phyloP scores from a whole-genome alignment of 192 early-diverging fungal species.

The Gorgonomyces haynaldii region DNA sequence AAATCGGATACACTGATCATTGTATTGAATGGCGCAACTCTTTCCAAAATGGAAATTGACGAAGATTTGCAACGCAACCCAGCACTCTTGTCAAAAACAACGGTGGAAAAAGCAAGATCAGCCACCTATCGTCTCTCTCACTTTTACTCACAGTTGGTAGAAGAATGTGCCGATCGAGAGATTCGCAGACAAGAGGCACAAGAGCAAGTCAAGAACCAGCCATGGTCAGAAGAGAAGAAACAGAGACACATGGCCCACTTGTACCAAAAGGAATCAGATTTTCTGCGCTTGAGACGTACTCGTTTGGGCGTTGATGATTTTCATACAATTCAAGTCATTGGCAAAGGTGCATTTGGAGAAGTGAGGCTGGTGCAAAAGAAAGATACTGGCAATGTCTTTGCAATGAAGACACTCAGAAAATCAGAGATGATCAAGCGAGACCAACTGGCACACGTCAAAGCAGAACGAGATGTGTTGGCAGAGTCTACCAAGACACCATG shows the following conservation, averaged over 20 bases:
- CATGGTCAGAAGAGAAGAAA: constrained; percentile 79
- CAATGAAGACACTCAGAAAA: constrained; percentile 95
- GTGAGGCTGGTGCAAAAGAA: constrained; percentile 84
- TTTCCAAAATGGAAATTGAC: background rate
- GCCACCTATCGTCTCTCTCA: constrained; percentile 87
- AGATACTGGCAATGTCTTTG: constrained; percentile 96
- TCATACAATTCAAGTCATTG: constrained; percentile 65
- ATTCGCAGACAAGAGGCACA: constrained; percentile 69
- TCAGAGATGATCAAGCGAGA: constrained; percentile 98
- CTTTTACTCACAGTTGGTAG: constrained; percentile 81
- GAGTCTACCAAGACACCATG: constrained; percentile 83
- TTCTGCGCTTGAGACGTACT: constrained; percentile 80
- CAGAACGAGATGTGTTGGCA: constrained; percentile 95
- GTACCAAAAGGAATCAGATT: constrained; percentile 86
- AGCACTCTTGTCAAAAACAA: constrained; percentile 49
- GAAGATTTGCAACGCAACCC: background rate
- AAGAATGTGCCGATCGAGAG: constrained; percentile 73
- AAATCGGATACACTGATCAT: no score
- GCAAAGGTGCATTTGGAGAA: constrained; percentile 98
- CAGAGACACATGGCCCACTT: constrained; percentile 65
- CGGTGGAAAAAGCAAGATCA: constrained; percentile 74
- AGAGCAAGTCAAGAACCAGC: constrained; percentile 56
- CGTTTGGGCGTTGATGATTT: constrained; percentile 84
- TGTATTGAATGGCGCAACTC: no score
- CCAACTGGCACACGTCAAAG: constrained; percentile 95